Conservation (phyloP, 1,139 yeast genomes). For the Magnusiomyces ingens region DNA sequence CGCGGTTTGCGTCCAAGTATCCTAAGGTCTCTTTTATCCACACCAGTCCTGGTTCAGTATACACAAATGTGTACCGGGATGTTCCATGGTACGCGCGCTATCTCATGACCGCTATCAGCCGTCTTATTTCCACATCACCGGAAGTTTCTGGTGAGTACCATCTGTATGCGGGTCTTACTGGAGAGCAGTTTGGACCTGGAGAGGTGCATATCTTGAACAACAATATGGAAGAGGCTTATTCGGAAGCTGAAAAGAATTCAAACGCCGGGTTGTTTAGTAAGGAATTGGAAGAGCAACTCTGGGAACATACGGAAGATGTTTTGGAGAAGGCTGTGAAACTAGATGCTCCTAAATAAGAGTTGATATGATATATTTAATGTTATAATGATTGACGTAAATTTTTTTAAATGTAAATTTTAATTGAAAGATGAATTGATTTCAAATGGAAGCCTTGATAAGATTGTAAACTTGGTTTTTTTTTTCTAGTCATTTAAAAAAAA, state of each 20-base stretch:
- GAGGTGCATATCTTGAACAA: constrained; percentile 22
- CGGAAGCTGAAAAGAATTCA: constrained; percentile 7
- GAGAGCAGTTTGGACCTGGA: constrained; percentile 18
- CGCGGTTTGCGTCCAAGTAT: constrained; percentile 23
- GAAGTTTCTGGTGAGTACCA: constrained; percentile 23
- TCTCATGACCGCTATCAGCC: background rate
- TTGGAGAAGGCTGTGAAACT: background rate
- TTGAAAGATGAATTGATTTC: no score
- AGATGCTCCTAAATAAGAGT: no score
- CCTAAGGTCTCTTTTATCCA: constrained; percentile 27
- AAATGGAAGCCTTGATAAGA: no score
- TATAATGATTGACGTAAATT: no score
- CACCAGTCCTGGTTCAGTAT: constrained; percentile 28
- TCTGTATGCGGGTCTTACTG: constrained; percentile 21
- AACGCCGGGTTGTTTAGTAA: constrained; percentile 16
- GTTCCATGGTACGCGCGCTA: background rate
- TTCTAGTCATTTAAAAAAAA: no score
- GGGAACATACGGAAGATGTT: constrained; percentile 26
- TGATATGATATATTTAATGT: no score
- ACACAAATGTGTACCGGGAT: constrained; percentile 21
- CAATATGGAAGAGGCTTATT: constrained; percentile 16
- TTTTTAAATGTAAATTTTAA: no score
- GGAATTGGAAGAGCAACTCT: constrained; percentile 24
- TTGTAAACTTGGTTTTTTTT: no score
- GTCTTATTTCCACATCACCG: constrained; percentile 14